These are phyloP conservation scores for Geranium rotundifolium DNA, from an alignment of 345 rosid genomes.

Conservation along the genomic window DNA sequence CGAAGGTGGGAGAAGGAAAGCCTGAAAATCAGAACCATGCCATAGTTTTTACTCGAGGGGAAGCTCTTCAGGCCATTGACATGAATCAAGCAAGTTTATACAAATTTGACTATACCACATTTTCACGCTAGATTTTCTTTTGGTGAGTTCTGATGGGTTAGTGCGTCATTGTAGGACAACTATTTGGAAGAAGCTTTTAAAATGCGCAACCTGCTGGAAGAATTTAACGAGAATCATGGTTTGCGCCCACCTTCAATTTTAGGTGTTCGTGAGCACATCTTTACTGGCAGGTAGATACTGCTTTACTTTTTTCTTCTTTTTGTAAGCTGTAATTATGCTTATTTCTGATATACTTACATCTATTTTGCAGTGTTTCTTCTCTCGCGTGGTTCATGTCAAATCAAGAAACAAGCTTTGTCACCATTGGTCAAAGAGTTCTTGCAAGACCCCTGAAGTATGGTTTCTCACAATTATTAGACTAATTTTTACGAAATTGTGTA, in stretches of 20 bases:
- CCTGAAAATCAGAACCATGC: constrained; percentile 99
- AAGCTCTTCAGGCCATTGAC: constrained; percentile 95
- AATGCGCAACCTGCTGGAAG: constrained; percentile 96
- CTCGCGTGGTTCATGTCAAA: constrained; percentile 99
- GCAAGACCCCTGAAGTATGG: constrained; percentile 91
- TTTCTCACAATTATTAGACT: not conserved
- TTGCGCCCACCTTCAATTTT: constrained; percentile 84
- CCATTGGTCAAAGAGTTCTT: constrained; percentile 94
- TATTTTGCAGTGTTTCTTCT: constrained; percentile 76
- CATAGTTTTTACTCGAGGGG: constrained; percentile 80
- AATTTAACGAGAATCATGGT: constrained; percentile 91
- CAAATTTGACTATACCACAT: not conserved
- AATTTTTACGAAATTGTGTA: not conserved
- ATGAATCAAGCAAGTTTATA: constrained; percentile 69
- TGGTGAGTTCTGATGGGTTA: not conserved
- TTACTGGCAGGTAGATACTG: constrained; percentile 70
- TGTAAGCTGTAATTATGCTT: constrained; percentile 1
- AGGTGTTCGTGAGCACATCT: constrained; percentile 95
- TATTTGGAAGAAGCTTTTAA: constrained; percentile 96
- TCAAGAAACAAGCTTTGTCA: constrained; percentile 93
- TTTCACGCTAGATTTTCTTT: constrained; percentile 1
- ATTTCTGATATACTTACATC: constrained; percentile 14
- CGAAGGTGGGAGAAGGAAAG: constrained; percentile 92
- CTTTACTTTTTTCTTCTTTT: constrained; percentile 1
- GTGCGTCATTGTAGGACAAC: constrained; percentile 49